Evolutionary conservation across 495 filamentous ascomycete species (phyloP), one percentile per base, ranked within the genome.

Genomic region (Tuber indicum): DNA sequence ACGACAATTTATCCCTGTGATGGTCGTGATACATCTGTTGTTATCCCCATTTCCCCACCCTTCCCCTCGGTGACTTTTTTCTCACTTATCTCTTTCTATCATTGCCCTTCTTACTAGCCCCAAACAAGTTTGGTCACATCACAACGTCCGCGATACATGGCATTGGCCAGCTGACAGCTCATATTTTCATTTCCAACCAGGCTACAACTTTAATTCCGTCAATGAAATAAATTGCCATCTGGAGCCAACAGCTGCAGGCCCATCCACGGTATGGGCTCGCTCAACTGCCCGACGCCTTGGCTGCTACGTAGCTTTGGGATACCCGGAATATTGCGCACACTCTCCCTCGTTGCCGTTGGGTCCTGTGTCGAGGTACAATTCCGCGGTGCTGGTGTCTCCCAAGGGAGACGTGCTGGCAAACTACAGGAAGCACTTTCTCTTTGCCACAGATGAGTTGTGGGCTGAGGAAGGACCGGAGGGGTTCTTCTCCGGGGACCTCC

Each of bases 371-470:
- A 19, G 86, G 87, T 98, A 96, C 86, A 99, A 98, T 85, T 92
- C 93, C 12, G 89, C 92, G 41, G 88, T 98, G 70, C 88, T 94
- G 19, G 90, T 98, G n/a, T 89, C 91, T 76, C 86, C 89, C 17
- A 83, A 87, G 1, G 96, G 96, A 21, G 86, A 91, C 70, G 89
- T 91, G 0, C 82, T 97, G 47, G 88, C 88, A 58, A 92, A 97
- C 85, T 97, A 97, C 84, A 91, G 96, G 79, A 99, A 99, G 84
- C 87, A 87, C 39, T 94, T 94, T 79, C 88, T 99, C 75, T 98
- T 95, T 84, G 92, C 92, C 85, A 96, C 93, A 1, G 95, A 98
- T 82, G 93, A 94, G 82, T 92, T 90, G 0, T 99, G 96, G 96
- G 94, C 95, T 1, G 84, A 87, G 3, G 94, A 97, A 85, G 93